A percentile compares a stretch with the other conserved stretches of the same genome.
These are phyloP conservation scores for Gelatoporia subvermispora DNA, from an alignment of 768 basidiomycete species.

Conservation along the genomic window DNA sequence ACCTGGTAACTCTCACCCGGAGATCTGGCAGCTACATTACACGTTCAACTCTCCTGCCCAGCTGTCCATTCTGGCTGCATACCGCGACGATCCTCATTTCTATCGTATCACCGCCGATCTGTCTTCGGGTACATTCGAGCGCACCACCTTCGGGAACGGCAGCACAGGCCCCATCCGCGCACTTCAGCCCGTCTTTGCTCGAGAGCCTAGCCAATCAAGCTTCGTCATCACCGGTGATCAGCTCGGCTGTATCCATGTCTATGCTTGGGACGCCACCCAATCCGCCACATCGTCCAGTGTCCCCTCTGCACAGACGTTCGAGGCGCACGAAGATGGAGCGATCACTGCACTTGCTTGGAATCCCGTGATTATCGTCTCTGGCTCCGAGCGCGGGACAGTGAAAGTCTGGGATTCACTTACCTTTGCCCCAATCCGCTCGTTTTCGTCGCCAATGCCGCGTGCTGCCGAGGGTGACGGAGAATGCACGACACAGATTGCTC, in stretches of 20 bases:
- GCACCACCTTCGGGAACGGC: conserved; percentile 45
- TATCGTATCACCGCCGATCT: conserved; percentile 43
- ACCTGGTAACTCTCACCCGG: not conserved
- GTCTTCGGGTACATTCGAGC: conserved; percentile 24
- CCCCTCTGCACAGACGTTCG: conserved; percentile 44
- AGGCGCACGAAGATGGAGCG: conserved; percentile 59
- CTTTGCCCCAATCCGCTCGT: conserved; percentile 50
- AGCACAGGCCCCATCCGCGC: conserved; percentile 47
- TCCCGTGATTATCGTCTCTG: conserved; percentile 54
- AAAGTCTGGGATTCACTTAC: conserved; percentile 65
- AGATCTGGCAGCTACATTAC: conserved; percentile 8
- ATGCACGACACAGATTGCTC: conserved; percentile 50
- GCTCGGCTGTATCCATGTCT: conserved; percentile 60
- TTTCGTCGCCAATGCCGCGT: conserved; percentile 37
- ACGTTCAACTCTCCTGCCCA: not conserved
- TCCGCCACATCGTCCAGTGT: conserved; percentile 9
- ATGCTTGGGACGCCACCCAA: conserved; percentile 38
- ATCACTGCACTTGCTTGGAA: conserved; percentile 65
- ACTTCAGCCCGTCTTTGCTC: conserved; percentile 45
- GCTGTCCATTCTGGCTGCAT: conserved; percentile 45
- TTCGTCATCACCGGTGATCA: conserved; percentile 63
- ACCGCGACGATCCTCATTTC: conserved; percentile 44
- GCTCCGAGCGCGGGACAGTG: conserved; percentile 57
- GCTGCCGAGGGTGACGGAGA: conserved; percentile 32
- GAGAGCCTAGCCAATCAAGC: conserved; percentile 30